These are phyloP conservation scores for Penicillium verhagenii DNA, from an alignment of 495 filamentous ascomycete species.

Conservation along the genomic window DNA sequence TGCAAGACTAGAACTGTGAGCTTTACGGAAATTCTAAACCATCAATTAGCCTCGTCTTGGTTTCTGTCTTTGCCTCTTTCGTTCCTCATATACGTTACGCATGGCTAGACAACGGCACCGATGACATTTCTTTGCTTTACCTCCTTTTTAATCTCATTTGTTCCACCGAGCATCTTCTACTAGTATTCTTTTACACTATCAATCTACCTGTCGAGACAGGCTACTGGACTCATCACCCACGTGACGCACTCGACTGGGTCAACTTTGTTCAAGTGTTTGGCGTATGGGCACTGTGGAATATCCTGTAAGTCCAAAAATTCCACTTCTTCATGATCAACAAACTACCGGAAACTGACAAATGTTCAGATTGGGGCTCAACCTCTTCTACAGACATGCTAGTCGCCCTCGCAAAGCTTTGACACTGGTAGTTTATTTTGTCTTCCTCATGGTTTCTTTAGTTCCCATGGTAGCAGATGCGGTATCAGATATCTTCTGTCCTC, in stretches of 20 bases:
- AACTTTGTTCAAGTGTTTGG: not conserved
- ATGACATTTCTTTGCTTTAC: not conserved
- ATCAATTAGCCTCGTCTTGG: not conserved
- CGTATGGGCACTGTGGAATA: not conserved
- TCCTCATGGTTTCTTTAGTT: not conserved
- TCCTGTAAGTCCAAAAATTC: not conserved
- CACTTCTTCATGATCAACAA: not conserved
- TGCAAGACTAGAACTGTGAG: not conserved
- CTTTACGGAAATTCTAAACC: not conserved
- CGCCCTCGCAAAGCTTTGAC: not conserved
- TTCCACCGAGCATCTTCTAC: not conserved
- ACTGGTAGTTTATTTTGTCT: not conserved
- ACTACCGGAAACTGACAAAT: not conserved
- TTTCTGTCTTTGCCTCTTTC: not conserved
- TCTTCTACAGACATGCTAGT: not conserved
- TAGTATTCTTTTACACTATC: not conserved
- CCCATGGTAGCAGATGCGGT: not conserved
- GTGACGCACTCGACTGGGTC: not conserved
- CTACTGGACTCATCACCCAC: not conserved
- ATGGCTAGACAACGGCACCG: not conserved
- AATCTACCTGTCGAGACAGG: not conserved
- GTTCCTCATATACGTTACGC: not conserved
- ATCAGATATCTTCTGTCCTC: not conserved
- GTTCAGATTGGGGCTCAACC: not conserved
- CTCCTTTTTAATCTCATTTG: not conserved